Evolutionary conservation across 2,329 filamentous ascomycete genomes (phyloP).

Genomic region (Diplodia corticola): DNA sequence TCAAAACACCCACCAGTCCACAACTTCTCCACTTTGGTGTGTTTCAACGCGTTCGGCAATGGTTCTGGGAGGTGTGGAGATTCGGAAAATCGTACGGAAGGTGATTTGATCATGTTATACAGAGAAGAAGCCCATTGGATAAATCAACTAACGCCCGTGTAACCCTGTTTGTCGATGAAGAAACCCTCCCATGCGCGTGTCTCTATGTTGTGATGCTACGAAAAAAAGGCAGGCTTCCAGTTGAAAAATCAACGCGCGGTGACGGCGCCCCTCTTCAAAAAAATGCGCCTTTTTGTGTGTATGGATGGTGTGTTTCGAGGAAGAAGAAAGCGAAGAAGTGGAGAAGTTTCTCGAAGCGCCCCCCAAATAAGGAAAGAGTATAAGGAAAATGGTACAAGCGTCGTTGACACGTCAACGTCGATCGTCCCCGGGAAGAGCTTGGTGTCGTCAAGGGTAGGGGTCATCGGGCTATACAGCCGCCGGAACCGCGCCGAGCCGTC

Average conservation of each 20-base stretch:
- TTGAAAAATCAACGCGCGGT: neutral
- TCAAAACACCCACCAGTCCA: too few relatives aligned
- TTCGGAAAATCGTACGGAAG: neutral
- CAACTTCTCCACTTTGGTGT: neutral
- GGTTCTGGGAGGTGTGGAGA: neutral
- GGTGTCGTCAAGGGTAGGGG: constrained; percentile 5
- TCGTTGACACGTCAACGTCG: constrained; percentile 17
- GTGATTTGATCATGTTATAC: neutral
- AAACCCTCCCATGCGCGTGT: neutral
- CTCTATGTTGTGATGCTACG: neutral
- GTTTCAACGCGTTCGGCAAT: neutral
- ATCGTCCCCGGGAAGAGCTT: neutral
- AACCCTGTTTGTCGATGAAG: neutral
- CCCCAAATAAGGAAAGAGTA: neutral
- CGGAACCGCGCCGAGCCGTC: constrained; percentile 17
- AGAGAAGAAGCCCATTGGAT: neutral
- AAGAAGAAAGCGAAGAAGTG: neutral
- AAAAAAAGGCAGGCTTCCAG: neutral
- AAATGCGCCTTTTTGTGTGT: neutral
- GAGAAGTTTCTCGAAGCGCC: neutral
- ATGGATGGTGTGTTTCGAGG: neutral
- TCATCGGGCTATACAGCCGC: neutral
- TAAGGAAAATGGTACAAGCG: constrained; percentile 12
- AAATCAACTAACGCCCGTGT: neutral
- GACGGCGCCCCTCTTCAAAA: neutral